Conservation (phyloP, 2,329 filamentous ascomycete species). For the Colletotrichum cordylinicola region DNA sequence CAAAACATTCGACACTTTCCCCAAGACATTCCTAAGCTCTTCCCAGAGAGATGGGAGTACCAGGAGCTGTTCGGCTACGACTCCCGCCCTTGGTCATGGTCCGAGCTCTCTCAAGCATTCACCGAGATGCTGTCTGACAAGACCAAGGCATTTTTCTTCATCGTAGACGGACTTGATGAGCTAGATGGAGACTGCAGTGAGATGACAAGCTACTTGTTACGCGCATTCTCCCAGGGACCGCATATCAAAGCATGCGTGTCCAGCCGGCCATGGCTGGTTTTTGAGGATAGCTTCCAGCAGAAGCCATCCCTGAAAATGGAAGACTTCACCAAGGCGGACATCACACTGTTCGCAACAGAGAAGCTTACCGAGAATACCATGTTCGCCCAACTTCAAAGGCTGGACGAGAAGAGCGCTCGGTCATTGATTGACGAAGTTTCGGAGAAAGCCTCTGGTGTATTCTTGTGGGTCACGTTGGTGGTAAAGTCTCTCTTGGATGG, state of each 20-base stretch:
- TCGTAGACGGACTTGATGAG: constrained; percentile 27
- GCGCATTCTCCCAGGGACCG: not conserved
- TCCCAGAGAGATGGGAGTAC: constrained; percentile 6
- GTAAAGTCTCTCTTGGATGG: constrained; percentile 17
- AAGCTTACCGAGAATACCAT: not conserved
- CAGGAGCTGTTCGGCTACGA: not conserved
- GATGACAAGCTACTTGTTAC: constrained; percentile 1
- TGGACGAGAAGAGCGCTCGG: not conserved
- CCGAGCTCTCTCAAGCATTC: not conserved
- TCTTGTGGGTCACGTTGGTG: constrained; percentile 25
- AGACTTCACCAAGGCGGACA: constrained; percentile 21
- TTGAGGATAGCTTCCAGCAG: constrained; percentile 18
- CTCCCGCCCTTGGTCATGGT: not conserved
- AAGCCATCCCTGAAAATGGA: constrained; percentile 17
- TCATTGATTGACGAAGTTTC: constrained; percentile 10
- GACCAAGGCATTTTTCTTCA: not conserved
- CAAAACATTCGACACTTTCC: not conserved
- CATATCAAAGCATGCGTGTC: constrained; percentile 35
- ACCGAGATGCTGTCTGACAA: not conserved
- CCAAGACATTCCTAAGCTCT: constrained; percentile 27
- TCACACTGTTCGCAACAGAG: constrained; percentile 4
- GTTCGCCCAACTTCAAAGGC: not conserved
- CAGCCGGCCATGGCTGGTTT: constrained; percentile 32
- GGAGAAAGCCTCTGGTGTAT: constrained; percentile 22
- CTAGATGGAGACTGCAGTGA: constrained; percentile 6